A percentile compares a stretch with the other conserved stretches of the same genome.
These are phyloP conservation scores for Sutorius australiensis DNA, from an alignment of 768 basidiomycete species.

Conservation along the genomic window DNA sequence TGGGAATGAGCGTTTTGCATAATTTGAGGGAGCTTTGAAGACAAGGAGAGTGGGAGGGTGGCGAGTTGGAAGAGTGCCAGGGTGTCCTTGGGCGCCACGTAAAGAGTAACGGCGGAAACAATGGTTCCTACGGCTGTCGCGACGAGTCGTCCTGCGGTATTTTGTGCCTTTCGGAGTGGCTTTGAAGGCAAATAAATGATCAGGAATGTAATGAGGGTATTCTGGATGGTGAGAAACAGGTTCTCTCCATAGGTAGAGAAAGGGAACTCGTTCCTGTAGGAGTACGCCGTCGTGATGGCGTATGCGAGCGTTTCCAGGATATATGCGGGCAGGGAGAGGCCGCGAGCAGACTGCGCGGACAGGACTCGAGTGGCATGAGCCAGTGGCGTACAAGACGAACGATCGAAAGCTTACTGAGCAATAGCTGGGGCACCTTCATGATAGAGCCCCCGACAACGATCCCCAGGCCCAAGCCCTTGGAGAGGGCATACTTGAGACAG, in stretches of 20 bases:
- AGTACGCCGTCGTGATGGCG: constrained; percentile 85
- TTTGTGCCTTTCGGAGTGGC: constrained; percentile 23
- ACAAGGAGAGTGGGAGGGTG: constrained; percentile 87
- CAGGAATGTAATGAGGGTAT: constrained; percentile 82
- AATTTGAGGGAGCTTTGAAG: constrained; percentile 95
- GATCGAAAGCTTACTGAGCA: constrained; percentile 56
- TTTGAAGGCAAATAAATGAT: constrained; percentile 63
- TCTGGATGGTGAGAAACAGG: constrained; percentile 87
- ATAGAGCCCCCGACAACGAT: constrained; percentile 92
- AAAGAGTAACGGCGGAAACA: constrained; percentile 39
- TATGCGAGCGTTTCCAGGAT: constrained; percentile 89
- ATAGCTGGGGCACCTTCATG: constrained; percentile 94
- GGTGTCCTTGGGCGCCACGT: constrained; percentile 41
- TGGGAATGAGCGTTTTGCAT: constrained; percentile 66
- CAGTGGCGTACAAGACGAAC: background rate
- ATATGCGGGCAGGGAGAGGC: constrained; percentile 84
- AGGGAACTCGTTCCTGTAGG: constrained; percentile 79
- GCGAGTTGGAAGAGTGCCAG: constrained; percentile 74
- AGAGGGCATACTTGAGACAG: constrained; percentile 89
- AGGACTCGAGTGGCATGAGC: constrained; percentile 46
- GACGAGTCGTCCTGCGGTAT: constrained; percentile 31
- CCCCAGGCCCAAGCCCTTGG: constrained; percentile 88
- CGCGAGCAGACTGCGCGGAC: constrained; percentile 71
- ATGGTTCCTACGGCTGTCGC: constrained; percentile 33
- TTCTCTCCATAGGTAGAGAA: constrained; percentile 99